Percentiles rank a stretch among this genome's conserved stretches.
Conservation (phyloP, 371 early-diverging fungal genomes). For the Nematocida displodere region DNA sequence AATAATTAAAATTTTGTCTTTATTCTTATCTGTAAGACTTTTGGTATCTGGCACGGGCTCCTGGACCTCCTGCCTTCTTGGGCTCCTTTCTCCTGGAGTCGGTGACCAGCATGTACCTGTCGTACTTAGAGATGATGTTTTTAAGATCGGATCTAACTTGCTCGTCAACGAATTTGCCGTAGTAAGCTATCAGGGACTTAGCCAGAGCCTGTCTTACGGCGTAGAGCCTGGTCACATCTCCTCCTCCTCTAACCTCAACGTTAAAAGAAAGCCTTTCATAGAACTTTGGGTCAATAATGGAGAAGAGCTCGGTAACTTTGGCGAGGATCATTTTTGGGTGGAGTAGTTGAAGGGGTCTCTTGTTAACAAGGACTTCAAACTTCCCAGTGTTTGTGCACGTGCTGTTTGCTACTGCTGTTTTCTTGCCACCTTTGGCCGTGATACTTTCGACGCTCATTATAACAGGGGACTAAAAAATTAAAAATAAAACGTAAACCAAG, state of each 20-base stretch:
- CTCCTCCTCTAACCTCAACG: slow-evolving; percentile 89
- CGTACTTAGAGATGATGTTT: slow-evolving; percentile 84
- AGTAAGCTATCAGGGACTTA: slow-evolving; percentile 94
- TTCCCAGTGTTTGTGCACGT: slow-evolving; percentile 91
- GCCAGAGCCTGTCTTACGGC: slow-evolving; percentile 98
- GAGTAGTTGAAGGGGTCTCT: slow-evolving; percentile 84
- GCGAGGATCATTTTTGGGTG: slow-evolving; percentile 87
- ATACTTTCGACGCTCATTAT: slow-evolving; percentile 53
- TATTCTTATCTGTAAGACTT: slow-evolving; percentile 65
- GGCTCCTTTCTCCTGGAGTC: slow-evolving; percentile 99
- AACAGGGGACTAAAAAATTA: slow-evolving; percentile 48
- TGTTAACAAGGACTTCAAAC: slow-evolving; percentile 84
- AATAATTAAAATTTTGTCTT: slow-evolving; percentile 16
- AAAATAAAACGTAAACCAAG: slow-evolving; percentile 22
- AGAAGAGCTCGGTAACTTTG: slow-evolving; percentile 96
- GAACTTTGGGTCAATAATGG: slow-evolving; percentile 84
- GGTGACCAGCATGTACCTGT: slow-evolving; percentile 93
- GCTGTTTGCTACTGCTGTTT: slow-evolving; percentile 97
- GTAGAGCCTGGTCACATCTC: slow-evolving; percentile 83
- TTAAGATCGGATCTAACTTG: slow-evolving; percentile 96
- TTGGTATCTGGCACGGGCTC: slow-evolving; percentile 89
- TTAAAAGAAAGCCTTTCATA: slow-evolving; percentile 91
- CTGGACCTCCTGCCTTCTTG: slow-evolving; percentile 99
- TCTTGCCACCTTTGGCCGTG: slow-evolving; percentile 68
- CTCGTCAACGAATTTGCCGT: slow-evolving; percentile 98